Evolutionary conservation across 2,329 filamentous ascomycete species (phyloP), one percentile per base, ranked within the genome.

Genomic region (Emergomyces africanus): DNA sequence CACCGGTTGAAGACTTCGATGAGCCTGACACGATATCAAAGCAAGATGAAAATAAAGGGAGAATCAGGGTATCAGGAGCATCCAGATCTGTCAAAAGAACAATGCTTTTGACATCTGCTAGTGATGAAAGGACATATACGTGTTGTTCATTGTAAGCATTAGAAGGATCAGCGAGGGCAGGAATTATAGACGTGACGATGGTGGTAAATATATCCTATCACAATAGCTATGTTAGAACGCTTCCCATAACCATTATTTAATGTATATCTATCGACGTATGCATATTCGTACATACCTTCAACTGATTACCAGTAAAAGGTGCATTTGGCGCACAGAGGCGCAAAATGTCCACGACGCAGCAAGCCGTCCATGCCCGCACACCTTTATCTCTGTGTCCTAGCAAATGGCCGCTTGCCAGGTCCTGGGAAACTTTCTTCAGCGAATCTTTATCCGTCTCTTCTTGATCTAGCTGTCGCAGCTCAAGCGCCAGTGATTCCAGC

Each of bases 71-170:
- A 60, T 96, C 90, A 57, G 89, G 83, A 59, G 88, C 86, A 30
- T 90, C 86, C 44, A 97, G 83, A 66, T 99, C 94, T 62, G 89
- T 88, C 65, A 99, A 82, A 46, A 99, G 83, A 9, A 97, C 83
- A 48, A 99, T 89, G 74, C 90, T 96, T 79, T 97, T 96, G 66
- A 96, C 88, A 65, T 95, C 90, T 59, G 90, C 86, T 35, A 99
- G 81, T 20, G 91, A 96, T 62, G 85, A 84, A 61, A 99, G 79
- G 62, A 96, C 88, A 69, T 95, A 94, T 74, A 94, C 85, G 75
- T 99, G 90, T 73, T 97, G 91, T 62, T 84, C 85, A 73, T 95
- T 92, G 78, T 96, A 97, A 10, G 91, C 86, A 70, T 95, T 87
- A 44, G 86, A 86, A 14, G 91, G 89, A 67, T 96, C 87, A 67